phyloP scores from a whole-genome alignment of 1,284 basidiomycete species.

The Naganishia albida region DNA sequence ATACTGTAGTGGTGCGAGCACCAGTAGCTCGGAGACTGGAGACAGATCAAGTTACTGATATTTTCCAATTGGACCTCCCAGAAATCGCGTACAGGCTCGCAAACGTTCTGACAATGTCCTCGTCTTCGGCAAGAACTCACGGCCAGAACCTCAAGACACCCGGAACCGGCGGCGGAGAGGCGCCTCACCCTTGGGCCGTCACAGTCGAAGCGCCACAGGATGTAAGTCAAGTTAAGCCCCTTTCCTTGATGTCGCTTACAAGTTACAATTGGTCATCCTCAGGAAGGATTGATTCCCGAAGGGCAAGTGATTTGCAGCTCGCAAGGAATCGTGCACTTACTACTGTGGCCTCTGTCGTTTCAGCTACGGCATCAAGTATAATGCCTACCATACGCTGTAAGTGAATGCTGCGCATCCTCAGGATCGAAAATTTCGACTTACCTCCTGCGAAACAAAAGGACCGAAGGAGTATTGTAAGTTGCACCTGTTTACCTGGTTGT shows the following conservation, averaged over 20 bases:
- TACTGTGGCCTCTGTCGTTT: too few relatives aligned
- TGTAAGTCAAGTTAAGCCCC: slow-evolving; percentile 3
- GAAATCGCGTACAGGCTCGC: too few relatives aligned
- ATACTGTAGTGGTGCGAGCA: too few relatives aligned
- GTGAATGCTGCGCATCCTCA: neutral
- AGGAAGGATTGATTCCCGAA: slow-evolving; percentile 33
- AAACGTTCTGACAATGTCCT: slow-evolving; percentile 23
- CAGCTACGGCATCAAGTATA: slow-evolving; percentile 35
- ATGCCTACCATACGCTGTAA: slow-evolving; percentile 35
- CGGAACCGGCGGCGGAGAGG: slow-evolving; percentile 27
- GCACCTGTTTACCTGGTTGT: too few relatives aligned
- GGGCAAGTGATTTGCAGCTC: slow-evolving; percentile 9
- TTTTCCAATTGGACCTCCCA: too few relatives aligned
- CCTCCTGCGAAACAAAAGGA: slow-evolving; percentile 7
- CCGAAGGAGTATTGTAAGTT: slow-evolving; percentile 35
- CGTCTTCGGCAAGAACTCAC: slow-evolving; percentile 27
- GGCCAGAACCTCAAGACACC: slow-evolving; percentile 28
- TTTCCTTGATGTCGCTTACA: neutral
- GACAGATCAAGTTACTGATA: too few relatives aligned
- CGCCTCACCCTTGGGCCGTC: slow-evolving; percentile 33
- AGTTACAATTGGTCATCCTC: too few relatives aligned
- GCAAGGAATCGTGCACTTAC: neutral
- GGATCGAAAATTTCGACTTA: neutral
- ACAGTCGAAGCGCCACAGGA: slow-evolving; percentile 32
- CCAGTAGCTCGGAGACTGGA: too few relatives aligned